A percentile compares a stretch with the other conserved stretches of the same genome.
These are phyloP conservation scores for Lasiodiplodia sp. DNA, from an alignment of 2,329 filamentous ascomycete species.

Conservation along the genomic window DNA sequence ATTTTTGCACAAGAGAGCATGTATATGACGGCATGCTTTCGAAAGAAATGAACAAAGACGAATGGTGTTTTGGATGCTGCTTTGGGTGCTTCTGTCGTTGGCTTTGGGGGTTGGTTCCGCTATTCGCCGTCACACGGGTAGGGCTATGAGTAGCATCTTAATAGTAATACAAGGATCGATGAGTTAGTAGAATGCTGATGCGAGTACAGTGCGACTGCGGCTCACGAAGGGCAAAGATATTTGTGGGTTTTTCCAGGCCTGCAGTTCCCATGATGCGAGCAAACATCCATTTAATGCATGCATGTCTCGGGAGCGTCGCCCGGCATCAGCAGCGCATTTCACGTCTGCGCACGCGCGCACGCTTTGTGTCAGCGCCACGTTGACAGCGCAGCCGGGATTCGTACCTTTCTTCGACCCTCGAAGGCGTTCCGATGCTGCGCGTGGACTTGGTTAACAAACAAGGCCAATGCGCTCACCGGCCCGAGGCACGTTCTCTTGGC, in stretches of 20 bases:
- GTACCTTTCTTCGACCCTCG: background rate
- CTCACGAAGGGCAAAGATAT: background rate
- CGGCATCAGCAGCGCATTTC: background rate
- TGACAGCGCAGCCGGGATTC: background rate
- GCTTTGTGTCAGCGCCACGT: background rate
- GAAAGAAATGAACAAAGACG: background rate
- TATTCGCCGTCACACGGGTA: background rate
- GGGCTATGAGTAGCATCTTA: background rate
- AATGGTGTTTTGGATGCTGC: background rate
- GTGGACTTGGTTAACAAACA: background rate
- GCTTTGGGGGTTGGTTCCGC: background rate
- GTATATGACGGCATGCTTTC: background rate
- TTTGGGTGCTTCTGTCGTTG: background rate
- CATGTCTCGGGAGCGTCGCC: conserved; percentile 15
- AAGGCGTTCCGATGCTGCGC: background rate
- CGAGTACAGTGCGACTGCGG: background rate
- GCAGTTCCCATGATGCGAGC: conserved; percentile 6
- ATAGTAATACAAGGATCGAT: background rate
- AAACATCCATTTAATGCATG: background rate
- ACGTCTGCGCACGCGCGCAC: background rate
- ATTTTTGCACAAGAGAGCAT: background rate
- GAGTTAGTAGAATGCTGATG: background rate
- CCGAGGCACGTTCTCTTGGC: conserved; percentile 15
- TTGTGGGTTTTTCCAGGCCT: background rate
- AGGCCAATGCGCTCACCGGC: conserved; percentile 6